A percentile compares a stretch with the other conserved stretches of the same genome.
Evolutionary conservation across 768 basidiomycete genomes (phyloP).

Genomic region (Hirschioporus abietinus): DNA sequence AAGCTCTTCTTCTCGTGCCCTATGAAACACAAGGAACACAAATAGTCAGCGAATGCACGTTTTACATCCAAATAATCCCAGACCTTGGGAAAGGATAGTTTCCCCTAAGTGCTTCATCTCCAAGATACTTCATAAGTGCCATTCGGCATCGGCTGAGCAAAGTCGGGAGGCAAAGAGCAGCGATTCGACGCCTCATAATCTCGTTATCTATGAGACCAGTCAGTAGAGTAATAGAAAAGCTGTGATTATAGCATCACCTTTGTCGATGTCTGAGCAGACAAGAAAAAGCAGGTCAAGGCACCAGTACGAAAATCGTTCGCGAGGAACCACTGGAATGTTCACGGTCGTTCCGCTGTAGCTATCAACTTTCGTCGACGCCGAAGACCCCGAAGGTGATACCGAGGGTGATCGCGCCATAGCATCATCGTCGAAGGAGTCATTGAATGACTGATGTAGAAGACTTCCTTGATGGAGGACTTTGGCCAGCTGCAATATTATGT

Average conservation of each 20-base stretch:
- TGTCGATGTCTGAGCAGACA: constrained; percentile 63
- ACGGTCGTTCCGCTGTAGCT: constrained; percentile 56
- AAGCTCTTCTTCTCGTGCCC: constrained; percentile 85
- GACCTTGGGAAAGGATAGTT: constrained; percentile 85
- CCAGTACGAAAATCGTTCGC: constrained; percentile 91
- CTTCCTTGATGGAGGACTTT: constrained; percentile 73
- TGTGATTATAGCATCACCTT: constrained; percentile 36
- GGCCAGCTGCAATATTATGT: constrained; percentile 60
- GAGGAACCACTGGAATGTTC: constrained; percentile 47
- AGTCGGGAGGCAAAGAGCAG: constrained; percentile 64
- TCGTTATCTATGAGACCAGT: constrained; percentile 46
- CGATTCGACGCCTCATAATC: constrained; percentile 55
- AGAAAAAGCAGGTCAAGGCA: constrained; percentile 84
- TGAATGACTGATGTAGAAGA: constrained; percentile 41
- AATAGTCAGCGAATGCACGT: constrained; percentile 9
- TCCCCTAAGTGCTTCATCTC: constrained; percentile 82
- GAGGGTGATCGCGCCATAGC: neutral
- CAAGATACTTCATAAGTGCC: constrained; percentile 68
- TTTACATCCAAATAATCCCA: neutral
- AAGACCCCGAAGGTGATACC: neutral
- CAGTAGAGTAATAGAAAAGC: neutral
- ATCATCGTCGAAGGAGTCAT: neutral
- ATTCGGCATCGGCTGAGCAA: constrained; percentile 72
- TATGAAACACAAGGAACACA: constrained; percentile 22
- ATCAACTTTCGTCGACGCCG: constrained; percentile 26